Evolutionary conservation across 352 stramenopile species (phyloP).

Genomic region (Aphanomyces cochlioides): DNA sequence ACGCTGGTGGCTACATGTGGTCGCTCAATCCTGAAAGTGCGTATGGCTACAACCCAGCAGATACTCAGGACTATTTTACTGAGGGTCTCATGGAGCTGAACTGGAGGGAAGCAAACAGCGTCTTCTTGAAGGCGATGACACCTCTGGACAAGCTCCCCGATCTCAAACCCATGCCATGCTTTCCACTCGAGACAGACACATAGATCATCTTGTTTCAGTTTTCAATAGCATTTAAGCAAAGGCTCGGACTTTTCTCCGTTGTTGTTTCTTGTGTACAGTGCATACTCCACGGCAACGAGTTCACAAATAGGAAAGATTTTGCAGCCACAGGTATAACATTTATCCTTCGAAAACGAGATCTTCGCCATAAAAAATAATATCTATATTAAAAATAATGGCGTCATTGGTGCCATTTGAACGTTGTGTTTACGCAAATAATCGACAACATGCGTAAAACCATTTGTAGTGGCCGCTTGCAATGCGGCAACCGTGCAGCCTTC

Average conservation of each 20-base stretch:
- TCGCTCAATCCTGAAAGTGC: slow-evolving; percentile 70
- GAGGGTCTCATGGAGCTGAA: slow-evolving; percentile 61
- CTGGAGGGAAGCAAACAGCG: slow-evolving; percentile 63
- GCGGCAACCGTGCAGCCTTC: slow-evolving; percentile 32
- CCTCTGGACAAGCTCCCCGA: slow-evolving; percentile 49
- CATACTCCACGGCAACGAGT: too few relatives aligned
- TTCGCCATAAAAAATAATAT: too few relatives aligned
- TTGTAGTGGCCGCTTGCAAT: slow-evolving; percentile 23
- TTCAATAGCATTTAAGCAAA: too few relatives aligned
- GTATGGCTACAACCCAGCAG: slow-evolving; percentile 68
- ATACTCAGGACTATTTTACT: slow-evolving; percentile 54
- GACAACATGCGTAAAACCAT: neutral
- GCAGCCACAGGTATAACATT: too few relatives aligned
- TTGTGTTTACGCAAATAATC: neutral
- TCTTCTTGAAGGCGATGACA: slow-evolving; percentile 56
- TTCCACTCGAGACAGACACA: slow-evolving; percentile 12
- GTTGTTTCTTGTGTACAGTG: too few relatives aligned
- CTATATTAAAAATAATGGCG: too few relatives aligned
- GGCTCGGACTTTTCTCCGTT: too few relatives aligned
- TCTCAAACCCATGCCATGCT: slow-evolving; percentile 68
- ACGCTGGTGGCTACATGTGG: slow-evolving; percentile 72
- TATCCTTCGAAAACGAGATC: too few relatives aligned
- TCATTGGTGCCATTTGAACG: neutral
- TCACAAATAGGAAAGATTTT: too few relatives aligned
- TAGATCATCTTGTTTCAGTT: too few relatives aligned